Percentiles rank a stretch among this genome's conserved stretches.
Evolutionary conservation across 2,329 filamentous ascomycete genomes (phyloP).

Genomic region (Macrophomina tecta): DNA sequence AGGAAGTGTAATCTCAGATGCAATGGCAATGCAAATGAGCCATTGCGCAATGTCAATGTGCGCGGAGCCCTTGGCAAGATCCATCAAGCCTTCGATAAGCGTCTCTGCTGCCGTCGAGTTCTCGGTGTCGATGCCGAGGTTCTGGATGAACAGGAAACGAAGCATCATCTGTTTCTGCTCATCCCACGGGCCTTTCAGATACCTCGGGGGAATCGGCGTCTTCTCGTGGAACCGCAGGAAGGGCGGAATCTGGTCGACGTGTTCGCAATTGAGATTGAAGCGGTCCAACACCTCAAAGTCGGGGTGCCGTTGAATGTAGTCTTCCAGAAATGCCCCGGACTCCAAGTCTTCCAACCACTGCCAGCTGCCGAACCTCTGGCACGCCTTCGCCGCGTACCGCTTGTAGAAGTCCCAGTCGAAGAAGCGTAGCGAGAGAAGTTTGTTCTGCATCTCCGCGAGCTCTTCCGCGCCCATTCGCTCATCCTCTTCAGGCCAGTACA

Average conservation of each 20-base stretch:
- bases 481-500: slow-evolving; percentile 9
- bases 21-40: slow-evolving; percentile 32
- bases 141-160: slow-evolving; percentile 43
- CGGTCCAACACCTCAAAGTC: neutral
- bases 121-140: slow-evolving; percentile 44
- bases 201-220: slow-evolving; percentile 41
- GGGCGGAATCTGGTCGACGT: neutral
- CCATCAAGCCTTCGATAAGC: slow-evolving; percentile 39
- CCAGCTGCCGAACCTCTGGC: slow-evolving; percentile 22
- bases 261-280: neutral
- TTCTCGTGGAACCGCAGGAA: slow-evolving; percentile 3
- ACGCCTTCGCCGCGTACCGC: slow-evolving; percentile 39
- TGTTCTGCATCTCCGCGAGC: slow-evolving; percentile 1
- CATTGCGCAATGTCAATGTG: slow-evolving; percentile 38
- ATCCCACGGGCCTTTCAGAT: slow-evolving; percentile 45
- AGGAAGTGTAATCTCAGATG: neutral
- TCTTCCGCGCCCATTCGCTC: neutral
- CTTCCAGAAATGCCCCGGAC: neutral
- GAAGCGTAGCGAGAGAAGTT: slow-evolving; percentile 41
- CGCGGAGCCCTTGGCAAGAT: slow-evolving; percentile 36
- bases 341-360: slow-evolving; percentile 40
- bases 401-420: slow-evolving; percentile 46
- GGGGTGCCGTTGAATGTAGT: neutral
- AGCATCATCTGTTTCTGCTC: slow-evolving; percentile 39
- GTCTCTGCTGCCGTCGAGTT: slow-evolving; percentile 42